Evolutionary conservation across 2,329 filamentous ascomycete species (phyloP), one percentile per base, ranked within the genome.

Genomic region (Colletotrichum phormii): DNA sequence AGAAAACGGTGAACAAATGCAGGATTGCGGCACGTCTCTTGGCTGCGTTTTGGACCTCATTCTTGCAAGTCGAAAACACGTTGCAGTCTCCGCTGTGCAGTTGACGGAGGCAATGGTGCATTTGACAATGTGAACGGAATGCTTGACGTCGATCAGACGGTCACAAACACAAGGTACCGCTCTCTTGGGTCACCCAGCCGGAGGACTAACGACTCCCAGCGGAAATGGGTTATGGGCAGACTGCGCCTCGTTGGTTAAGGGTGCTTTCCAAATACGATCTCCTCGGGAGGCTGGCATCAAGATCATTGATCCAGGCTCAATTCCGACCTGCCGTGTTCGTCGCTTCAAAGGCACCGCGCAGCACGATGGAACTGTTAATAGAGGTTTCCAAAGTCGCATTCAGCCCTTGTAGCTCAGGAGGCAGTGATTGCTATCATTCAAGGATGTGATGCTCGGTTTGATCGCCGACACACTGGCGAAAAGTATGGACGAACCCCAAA

Each of bases 401-500:
- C 6, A 49, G 29, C 26, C n/a, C 37, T 12, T 62, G 60, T 62
- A 49, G 42, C 15, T n/a, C 9, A 24, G n/a, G 22, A 51, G 42
- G 31, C 5, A 18, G n/a, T 53, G 60, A 26, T n/a, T 31, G 9
- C 13, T 4, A 35, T 53, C 49, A 53, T 26, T 54, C 46, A 37
- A 33, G n/a, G 61, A 54, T 37, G n/a, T 29, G 46, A n/a, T 5
- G 13, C 18, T 54, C 31, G 46, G 61, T 64, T 64, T 64, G 61
- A 64, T 64, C 61, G 61, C 53, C 46, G 12, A 13, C n/a, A 26
- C 22, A n/a, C 37, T 5, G 35, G 9, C 3, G 11, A 57, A 57
- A 46, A 64, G 51, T 67, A 31, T 51, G 29, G 57, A 61, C 13
- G 64, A 61, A 67, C 64, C 26, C 4, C 37, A 18, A 64, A 60